phyloP scores from a whole-genome alignment of 345 rosid genomes.

The Xanthoceras sorbifolium region DNA sequence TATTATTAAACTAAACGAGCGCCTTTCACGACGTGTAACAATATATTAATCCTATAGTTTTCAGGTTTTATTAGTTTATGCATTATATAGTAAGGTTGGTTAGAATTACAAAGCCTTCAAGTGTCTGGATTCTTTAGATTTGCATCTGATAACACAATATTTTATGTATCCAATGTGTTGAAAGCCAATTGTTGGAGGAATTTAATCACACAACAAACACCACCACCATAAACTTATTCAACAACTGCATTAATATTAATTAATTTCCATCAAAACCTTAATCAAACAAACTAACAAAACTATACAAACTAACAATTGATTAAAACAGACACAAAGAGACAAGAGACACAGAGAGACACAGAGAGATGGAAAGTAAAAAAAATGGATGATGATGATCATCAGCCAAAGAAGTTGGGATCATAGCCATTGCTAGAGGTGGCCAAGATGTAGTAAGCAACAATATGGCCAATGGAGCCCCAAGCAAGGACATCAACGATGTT shows the following conservation, averaged over 20 bases:
- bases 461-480: conserved; percentile 98
- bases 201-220: no score
- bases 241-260: not conserved
- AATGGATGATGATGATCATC: not conserved
- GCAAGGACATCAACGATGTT: conserved; percentile 97
- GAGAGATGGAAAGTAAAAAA: not conserved
- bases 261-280: not conserved
- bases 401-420: conserved; percentile 78
- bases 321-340: not conserved
- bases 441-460: conserved; percentile 94
- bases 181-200: no score
- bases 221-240: no score
- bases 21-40: no score
- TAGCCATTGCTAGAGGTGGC: conserved; percentile 97
- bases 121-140: no score
- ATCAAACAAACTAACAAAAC: not conserved
- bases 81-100: no score
- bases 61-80: no score
- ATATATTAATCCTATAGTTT: no score
- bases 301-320: conserved; percentile 6
- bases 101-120: no score
- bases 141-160: no score
- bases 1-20: no score
- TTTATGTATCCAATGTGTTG: no score
- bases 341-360: not conserved